Evolutionary conservation across 2,329 filamentous ascomycete genomes (phyloP).

Genomic region (Colletotrichum lindemuthianum): DNA sequence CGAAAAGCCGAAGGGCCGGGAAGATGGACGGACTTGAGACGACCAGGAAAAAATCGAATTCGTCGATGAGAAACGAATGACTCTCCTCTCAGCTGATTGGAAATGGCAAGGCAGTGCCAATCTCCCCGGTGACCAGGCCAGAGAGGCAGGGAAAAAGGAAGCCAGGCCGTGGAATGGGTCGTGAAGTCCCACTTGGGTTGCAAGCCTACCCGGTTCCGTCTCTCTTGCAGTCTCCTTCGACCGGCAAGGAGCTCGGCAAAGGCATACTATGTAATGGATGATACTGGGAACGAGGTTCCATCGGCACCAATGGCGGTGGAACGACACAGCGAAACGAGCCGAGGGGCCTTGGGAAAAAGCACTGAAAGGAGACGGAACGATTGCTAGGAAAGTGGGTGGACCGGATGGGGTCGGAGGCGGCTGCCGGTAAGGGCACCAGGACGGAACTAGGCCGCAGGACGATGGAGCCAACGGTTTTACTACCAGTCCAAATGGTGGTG

Average conservation of each 20-base stretch:
- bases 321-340: constrained; percentile 22
- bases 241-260: constrained; percentile 26
- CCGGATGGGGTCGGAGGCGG: constrained; percentile 25
- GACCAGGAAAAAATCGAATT: constrained; percentile 8
- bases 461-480: too few species aligned
- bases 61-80: constrained; percentile 25
- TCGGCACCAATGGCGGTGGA: constrained; percentile 18
- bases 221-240: constrained; percentile 1
- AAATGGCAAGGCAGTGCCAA: constrained; percentile 17
- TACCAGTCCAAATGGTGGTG: not conserved
- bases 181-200: constrained; percentile 31
- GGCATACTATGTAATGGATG: not conserved
- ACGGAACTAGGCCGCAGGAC: not conserved
- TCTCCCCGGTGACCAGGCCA: constrained; percentile 32
- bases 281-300: not conserved
- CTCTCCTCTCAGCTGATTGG: constrained; percentile 31
- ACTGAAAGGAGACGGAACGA: not conserved
- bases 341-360: not conserved
- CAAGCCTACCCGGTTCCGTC: constrained; percentile 15
- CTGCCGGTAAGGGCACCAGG: constrained; percentile 14
- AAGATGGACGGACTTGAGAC: constrained; percentile 6
- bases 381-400: constrained; percentile 7
- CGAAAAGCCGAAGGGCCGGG: constrained; percentile 8
- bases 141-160: not conserved
- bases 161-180: constrained; percentile 3